Conservation (phyloP, 768 basidiomycete species). For the Boletus rubropictus region DNA sequence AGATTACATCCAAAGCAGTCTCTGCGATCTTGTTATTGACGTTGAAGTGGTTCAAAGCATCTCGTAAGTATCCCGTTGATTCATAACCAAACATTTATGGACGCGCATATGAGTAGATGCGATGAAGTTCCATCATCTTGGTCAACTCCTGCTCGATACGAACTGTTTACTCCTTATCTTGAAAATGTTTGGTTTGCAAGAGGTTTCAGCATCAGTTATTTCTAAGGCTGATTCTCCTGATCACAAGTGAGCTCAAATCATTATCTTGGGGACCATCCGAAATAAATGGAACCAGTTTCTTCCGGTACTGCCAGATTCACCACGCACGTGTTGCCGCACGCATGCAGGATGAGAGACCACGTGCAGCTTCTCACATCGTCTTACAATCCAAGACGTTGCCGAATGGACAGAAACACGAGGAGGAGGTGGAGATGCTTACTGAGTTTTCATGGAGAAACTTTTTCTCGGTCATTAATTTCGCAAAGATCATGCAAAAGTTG, state of each 20-base stretch:
- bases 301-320: constrained; percentile 84
- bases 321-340: constrained; percentile 63
- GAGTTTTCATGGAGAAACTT: constrained; percentile 99
- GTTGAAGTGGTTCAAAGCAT: constrained; percentile 98
- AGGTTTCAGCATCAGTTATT: constrained; percentile 77
- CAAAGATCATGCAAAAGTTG: constrained; percentile 95
- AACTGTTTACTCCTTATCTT: constrained; percentile 90
- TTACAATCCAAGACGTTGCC: constrained; percentile 54
- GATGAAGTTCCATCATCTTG: constrained; percentile 98
- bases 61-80: constrained; percentile 56
- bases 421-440: constrained; percentile 87
- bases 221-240: constrained; percentile 85
- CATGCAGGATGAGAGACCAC: constrained; percentile 58
- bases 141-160: constrained; percentile 91
- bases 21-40: constrained; percentile 88
- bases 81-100: background rate
- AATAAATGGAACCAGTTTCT: constrained; percentile 60
- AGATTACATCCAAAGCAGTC: constrained; percentile 95
- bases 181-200: constrained; percentile 98
- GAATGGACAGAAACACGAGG: constrained; percentile 70
- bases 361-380: constrained; percentile 54
- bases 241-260: constrained; percentile 54
- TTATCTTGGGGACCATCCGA: background rate
- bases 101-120: constrained; percentile 53
- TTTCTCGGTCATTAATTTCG: constrained; percentile 94